Conservation (phyloP, 2,329 filamentous ascomycete genomes). For the Fusarium miscanthi region DNA sequence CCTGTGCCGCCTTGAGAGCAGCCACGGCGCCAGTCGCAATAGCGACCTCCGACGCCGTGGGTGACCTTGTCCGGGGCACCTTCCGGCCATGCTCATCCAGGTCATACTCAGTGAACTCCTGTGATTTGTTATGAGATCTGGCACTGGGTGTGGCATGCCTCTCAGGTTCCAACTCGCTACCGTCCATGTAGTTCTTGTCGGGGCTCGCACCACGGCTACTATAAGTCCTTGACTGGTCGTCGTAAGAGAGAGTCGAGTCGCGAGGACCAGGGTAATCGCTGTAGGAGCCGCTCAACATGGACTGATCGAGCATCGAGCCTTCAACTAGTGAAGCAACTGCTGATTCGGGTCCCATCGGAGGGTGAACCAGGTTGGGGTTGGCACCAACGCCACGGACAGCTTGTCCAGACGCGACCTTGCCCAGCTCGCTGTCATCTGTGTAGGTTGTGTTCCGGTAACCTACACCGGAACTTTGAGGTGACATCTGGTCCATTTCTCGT, state of each 20-base stretch:
- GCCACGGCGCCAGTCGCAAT: slow-evolving; percentile 68
- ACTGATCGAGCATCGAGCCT: slow-evolving; percentile 76
- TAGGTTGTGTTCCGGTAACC: slow-evolving; percentile 66
- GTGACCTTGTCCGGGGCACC: slow-evolving; percentile 59
- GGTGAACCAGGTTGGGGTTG: slow-evolving; percentile 81
- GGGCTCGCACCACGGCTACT: slow-evolving; percentile 54
- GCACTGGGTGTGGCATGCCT: slow-evolving; percentile 54
- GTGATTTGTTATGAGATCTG: slow-evolving; percentile 54
- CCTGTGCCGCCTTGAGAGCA: slow-evolving; percentile 62
- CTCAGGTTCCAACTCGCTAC: slow-evolving; percentile 54
- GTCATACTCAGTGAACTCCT: slow-evolving; percentile 66
- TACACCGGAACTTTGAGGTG: slow-evolving; percentile 63
- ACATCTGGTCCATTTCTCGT: slow-evolving; percentile 65
- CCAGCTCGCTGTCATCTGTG: slow-evolving; percentile 66
- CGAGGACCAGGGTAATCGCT: slow-evolving; percentile 59
- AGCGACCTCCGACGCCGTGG: slow-evolving; percentile 66
- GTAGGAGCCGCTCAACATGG: slow-evolving; percentile 70
- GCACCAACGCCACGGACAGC: slow-evolving; percentile 76
- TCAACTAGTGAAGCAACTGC: slow-evolving; percentile 88
- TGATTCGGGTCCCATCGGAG: slow-evolving; percentile 81
- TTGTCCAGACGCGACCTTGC: slow-evolving; percentile 71
- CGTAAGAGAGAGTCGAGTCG: slow-evolving; percentile 49
- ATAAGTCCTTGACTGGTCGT: slow-evolving; percentile 47
- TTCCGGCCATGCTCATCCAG: slow-evolving; percentile 69
- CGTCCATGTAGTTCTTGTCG: slow-evolving; percentile 56